Percentiles rank a stretch among this genome's conserved stretches.
Conservation (phyloP, 208 protist species). For the Acanthamoeba rhysodes region DNA sequence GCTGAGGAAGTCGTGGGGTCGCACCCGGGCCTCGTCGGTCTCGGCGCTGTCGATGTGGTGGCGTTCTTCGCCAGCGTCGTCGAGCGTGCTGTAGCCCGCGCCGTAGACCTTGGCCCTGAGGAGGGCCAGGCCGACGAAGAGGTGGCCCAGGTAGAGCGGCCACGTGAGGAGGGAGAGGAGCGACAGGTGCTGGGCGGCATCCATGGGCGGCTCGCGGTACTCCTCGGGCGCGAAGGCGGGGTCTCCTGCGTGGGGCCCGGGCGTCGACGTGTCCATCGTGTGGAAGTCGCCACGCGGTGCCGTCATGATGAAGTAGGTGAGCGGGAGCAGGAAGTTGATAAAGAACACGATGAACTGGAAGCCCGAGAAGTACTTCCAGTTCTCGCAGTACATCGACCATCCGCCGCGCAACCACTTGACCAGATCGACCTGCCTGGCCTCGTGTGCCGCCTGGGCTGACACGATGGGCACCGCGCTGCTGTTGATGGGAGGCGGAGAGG, state of each 20-base stretch:
- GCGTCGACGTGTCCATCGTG: neutral
- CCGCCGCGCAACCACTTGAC: conserved; percentile 56
- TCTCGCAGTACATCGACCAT: conserved; percentile 28
- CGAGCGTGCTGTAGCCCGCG: conserved; percentile 30
- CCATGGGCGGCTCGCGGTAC: neutral
- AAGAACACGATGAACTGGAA: conserved; percentile 51
- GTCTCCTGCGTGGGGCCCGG: neutral
- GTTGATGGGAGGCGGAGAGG: neutral
- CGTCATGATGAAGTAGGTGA: conserved; percentile 12
- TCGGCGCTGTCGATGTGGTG: neutral
- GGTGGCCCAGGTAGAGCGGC: conserved; percentile 59
- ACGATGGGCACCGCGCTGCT: neutral
- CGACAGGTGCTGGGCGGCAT: neutral
- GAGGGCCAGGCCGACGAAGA: conserved; percentile 58
- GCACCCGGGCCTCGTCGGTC: conserved; percentile 12
- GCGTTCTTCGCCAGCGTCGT: neutral
- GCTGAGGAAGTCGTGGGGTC: conserved; percentile 36
- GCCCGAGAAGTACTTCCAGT: conserved; percentile 68
- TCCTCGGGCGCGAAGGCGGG: neutral
- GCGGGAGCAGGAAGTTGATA: conserved; percentile 31
- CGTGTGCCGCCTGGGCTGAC: neutral
- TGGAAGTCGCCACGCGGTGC: neutral
- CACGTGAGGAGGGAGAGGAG: conserved; percentile 45
- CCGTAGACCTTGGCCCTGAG: conserved; percentile 52
- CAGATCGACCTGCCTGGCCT: neutral